Evolutionary conservation across 148 eudicot genomes (phyloP).

Genomic region (Rhododendron molle): DNA sequence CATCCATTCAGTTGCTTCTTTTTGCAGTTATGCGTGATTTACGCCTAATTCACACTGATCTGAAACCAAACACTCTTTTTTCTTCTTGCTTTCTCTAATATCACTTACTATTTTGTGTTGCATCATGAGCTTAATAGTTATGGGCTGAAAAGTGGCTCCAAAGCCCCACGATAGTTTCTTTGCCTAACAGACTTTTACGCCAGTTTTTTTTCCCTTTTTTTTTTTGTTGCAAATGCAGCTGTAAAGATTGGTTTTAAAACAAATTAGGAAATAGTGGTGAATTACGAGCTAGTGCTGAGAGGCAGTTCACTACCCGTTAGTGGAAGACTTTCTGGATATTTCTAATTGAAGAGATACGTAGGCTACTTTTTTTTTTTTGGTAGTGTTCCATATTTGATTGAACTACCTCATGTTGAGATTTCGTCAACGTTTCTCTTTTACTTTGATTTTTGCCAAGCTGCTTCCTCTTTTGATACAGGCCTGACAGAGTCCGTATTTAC

Average conservation of each 20-base stretch:
- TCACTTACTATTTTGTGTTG: not conserved
- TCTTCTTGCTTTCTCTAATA: not conserved
- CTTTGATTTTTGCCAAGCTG: no score
- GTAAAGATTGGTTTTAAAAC: not conserved
- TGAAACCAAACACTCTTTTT: not conserved
- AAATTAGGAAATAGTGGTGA: not conserved
- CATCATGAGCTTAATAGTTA: not conserved
- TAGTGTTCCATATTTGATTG: not conserved
- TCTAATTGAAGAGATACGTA: not conserved
- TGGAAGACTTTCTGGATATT: not conserved
- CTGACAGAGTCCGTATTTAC: constrained; percentile 88
- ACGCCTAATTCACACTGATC: no score
- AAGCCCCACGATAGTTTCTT: not conserved
- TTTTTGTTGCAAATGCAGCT: not conserved
- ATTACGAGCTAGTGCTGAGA: not conserved
- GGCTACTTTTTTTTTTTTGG: not conserved
- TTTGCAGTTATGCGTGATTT: no score
- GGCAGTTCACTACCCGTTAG: not conserved
- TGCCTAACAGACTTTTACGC: not conserved
- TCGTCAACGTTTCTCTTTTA: not conserved
- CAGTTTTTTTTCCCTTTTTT: not conserved
- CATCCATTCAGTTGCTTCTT: no score
- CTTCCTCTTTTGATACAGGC: constrained; percentile 41
- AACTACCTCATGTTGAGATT: not conserved
- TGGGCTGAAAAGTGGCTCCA: not conserved